Evolutionary conservation across 305 asterid species (phyloP), one percentile per base, ranked within the genome.

Genomic region (Fraxinus xanthoxyloides): DNA sequence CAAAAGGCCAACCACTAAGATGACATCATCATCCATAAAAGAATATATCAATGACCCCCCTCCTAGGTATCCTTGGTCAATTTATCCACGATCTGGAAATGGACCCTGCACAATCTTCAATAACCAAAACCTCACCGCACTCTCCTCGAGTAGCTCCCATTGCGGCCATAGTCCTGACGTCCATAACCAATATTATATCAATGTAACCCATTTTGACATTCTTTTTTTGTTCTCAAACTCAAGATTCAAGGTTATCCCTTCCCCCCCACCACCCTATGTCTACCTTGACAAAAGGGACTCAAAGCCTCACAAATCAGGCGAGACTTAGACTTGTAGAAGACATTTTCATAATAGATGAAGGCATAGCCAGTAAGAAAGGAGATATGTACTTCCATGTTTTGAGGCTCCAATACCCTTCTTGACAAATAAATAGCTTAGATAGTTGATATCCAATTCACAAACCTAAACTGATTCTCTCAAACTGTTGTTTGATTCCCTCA

Each of bases 361-460:
- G 38, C 38, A 69, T 13, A 12, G 4, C 75, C 38, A 69, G 38
- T 26, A 67, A 61, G 72, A 24, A 61, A 61, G 72, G 72, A 61
- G 72, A 69, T 28, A 28, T 28, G 32, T 69, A 13, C 36, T 69
- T 69, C 36, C 75, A 28, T 69, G 75, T 13, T 67, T 67, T 28
- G 23, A 69, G 38, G 38, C 75, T 69, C 36, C 38, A 69, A 30
- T 15, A 69, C 3, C 15, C 38, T 69, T 61, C 23, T 30, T 9
- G 75, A 69, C 21, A 69, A 69, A 69, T 13, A 69, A 67, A 30
- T 28, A 69, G 75, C 35, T 28, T 69, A 1, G 21, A 31, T 30
- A 69, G 75, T 30, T 69, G 75, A 69, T 69, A 69, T 69, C 75
- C 75, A 69, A 69, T 4, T 69, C 75, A 69, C 19, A 26, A 69